Evolutionary conservation across 1,284 basidiomycete genomes (phyloP).

Genomic region (Athelia psychrophila): DNA sequence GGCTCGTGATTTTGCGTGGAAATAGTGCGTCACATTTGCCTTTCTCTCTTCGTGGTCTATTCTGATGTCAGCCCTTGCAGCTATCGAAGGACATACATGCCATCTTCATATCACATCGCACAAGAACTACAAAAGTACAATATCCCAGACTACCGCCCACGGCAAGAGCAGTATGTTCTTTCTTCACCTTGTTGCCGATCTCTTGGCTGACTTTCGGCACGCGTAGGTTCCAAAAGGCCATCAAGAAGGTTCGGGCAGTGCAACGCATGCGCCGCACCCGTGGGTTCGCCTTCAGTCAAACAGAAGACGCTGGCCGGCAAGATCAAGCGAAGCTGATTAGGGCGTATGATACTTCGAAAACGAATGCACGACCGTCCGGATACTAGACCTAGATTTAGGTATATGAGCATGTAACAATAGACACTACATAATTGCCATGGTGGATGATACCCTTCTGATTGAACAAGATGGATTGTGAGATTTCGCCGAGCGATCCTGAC

Average conservation of each 20-base stretch:
- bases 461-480: no score
- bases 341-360: constrained; percentile 87
- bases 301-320: constrained; percentile 77
- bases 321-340: constrained; percentile 87
- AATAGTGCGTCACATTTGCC: constrained; percentile 65
- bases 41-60: constrained; percentile 2
- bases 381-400: constrained; percentile 40
- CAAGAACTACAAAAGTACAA: constrained; percentile 98
- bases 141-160: constrained; percentile 93
- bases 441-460: no score
- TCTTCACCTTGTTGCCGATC: constrained; percentile 2
- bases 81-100: constrained; percentile 88
- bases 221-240: constrained; percentile 89
- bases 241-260: constrained; percentile 95
- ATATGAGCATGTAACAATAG: no score
- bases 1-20: constrained; percentile 92
- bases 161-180: constrained; percentile 87
- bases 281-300: constrained; percentile 96
- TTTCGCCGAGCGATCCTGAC: no score
- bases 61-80: constrained; percentile 36
- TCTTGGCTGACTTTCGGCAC: constrained; percentile 6
- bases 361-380: constrained; percentile 65
- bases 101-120: constrained; percentile 93
- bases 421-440: no score
- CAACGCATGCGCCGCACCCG: constrained; percentile 93